Evolutionary conservation across 129 eudicot genomes (phyloP).

Genomic region (Arctium minus): DNA sequence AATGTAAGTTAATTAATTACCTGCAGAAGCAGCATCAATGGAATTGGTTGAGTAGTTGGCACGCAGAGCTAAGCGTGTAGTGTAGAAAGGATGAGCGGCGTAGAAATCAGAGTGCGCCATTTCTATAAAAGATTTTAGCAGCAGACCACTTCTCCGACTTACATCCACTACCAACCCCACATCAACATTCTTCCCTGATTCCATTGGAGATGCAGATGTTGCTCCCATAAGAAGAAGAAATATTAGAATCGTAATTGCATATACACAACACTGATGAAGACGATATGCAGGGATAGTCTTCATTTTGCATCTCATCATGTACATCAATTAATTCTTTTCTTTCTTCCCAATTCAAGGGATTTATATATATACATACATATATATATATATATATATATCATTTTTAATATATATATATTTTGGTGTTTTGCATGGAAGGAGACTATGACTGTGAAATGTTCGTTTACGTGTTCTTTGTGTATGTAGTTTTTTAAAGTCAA

Average conservation of each 20-base stretch:
- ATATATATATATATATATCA: too few species aligned
- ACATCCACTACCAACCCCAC: neutral
- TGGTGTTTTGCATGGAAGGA: too few species aligned
- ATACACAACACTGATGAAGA: neutral
- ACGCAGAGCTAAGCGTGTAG: neutral
- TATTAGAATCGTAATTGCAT: neutral
- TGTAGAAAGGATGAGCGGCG: neutral
- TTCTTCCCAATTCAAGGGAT: neutral
- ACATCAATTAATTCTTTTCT: neutral
- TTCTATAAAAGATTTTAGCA: neutral
- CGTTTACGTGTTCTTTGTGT: too few species aligned
- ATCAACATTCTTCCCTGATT: neutral
- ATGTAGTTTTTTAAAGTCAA: too few species aligned
- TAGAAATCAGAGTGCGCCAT: neutral
- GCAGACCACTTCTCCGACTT: neutral
- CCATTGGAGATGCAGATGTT: neutral
- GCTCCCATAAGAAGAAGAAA: neutral
- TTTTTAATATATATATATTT: too few species aligned
- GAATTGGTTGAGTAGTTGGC: neutral
- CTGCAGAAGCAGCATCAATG: neutral
- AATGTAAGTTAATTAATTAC: neutral
- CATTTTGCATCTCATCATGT: neutral
- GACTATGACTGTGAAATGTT: too few species aligned
- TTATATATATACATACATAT: neutral
- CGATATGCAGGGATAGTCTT: neutral